Evolutionary conservation across 1,139 yeast species (phyloP).

Genomic region (Candida sanyaensis): DNA sequence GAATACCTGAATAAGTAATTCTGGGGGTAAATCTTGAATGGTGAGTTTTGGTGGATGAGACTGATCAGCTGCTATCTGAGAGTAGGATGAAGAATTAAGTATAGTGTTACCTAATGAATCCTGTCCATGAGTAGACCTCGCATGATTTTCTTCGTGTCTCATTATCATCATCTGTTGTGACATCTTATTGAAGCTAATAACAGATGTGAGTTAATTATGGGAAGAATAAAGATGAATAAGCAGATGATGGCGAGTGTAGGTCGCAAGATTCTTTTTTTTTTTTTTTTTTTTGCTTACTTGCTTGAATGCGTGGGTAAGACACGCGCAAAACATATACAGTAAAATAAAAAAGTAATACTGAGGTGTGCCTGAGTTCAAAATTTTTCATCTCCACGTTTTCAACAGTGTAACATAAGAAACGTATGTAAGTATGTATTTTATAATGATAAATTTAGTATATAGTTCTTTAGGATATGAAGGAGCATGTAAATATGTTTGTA

Average conservation of each 20-base stretch:
- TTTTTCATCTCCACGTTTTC: not conserved
- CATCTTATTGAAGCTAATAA: not conserved
- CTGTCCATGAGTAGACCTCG: constrained; percentile 6
- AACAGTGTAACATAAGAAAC: no score
- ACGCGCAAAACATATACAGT: no score
- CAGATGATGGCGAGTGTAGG: not conserved
- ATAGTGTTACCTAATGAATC: constrained; percentile 23
- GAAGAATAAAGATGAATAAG: not conserved
- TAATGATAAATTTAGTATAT: no score
- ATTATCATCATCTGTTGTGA: not conserved
- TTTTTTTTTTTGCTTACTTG: constrained; percentile 1
- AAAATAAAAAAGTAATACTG: no score
- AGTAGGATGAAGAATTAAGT: not conserved
- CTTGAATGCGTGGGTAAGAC: not conserved
- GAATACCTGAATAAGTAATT: constrained; percentile 56
- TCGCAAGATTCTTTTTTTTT: not conserved
- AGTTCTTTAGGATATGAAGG: no score
- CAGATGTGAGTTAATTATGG: not conserved
- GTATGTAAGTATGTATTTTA: no score
- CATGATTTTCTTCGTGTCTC: constrained; percentile 5
- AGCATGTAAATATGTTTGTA: no score
- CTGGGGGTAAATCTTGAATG: constrained; percentile 54
- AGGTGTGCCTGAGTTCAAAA: no score
- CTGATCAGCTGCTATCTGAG: not conserved
- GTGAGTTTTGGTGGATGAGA: constrained; percentile 3